Evolutionary conservation across 768 basidiomycete species (phyloP).

Genomic region (Naganishia vaughanmartiniae): DNA sequence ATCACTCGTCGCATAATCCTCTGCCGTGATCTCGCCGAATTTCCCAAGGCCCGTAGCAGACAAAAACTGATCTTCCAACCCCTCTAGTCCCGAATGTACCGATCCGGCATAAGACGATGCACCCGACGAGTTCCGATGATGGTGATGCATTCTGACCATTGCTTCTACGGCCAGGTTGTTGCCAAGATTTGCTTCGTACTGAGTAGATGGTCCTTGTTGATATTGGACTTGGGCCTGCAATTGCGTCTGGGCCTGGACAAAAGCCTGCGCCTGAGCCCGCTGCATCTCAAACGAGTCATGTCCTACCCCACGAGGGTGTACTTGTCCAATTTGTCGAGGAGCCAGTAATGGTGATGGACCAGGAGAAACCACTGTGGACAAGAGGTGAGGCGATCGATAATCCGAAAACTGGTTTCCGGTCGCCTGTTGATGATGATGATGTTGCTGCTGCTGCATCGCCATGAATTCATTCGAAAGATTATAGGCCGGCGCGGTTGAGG

Average conservation of each 20-base stretch:
- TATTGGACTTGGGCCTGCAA: constrained; percentile 1
- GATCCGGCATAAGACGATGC: constrained; percentile 29
- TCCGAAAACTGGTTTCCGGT: constrained; percentile 11
- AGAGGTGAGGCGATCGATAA: constrained; percentile 11
- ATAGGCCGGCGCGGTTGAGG: not conserved
- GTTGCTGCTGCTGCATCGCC: constrained; percentile 6
- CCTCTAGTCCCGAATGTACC: constrained; percentile 24
- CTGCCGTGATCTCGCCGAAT: constrained; percentile 2
- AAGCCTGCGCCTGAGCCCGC: constrained; percentile 3
- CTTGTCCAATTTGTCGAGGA: not conserved
- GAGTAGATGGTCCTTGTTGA: not conserved
- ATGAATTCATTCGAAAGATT: not conserved
- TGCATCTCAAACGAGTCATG: not conserved
- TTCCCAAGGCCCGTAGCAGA: constrained; percentile 2
- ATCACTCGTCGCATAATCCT: constrained; percentile 23
- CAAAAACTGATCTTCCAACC: constrained; percentile 26
- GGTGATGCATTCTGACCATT: constrained; percentile 9
- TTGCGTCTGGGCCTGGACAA: constrained; percentile 2
- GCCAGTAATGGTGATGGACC: constrained; percentile 17
- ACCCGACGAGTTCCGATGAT: constrained; percentile 11
- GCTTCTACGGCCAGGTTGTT: constrained; percentile 14
- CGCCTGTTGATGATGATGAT: constrained; percentile 9
- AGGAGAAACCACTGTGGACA: not conserved
- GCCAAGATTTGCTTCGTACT: constrained; percentile 6
- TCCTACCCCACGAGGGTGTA: not conserved